A percentile compares a stretch with the other conserved stretches of the same genome.
phyloP scores from a whole-genome alignment of 306 rosid species.

The Senna siamea region DNA sequence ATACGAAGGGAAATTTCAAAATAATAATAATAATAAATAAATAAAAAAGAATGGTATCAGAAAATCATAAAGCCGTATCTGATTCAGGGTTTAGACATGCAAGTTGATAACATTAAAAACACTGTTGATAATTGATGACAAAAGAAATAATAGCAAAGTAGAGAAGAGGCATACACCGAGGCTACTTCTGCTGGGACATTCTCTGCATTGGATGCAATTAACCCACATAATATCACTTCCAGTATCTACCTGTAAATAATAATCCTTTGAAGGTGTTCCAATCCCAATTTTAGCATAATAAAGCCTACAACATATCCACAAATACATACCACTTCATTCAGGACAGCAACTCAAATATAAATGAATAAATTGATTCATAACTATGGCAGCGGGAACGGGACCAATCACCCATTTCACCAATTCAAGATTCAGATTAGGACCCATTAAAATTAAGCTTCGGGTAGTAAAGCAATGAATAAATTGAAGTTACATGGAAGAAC shows the following conservation, averaged over 20 bases:
- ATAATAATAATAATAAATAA: not conserved
- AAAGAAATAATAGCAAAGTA: not conserved
- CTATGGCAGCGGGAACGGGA: not conserved
- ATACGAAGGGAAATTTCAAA: conserved; percentile 28
- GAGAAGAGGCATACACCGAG: conserved; percentile 74
- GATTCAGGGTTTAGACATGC: conserved; percentile 21
- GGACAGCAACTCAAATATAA: not conserved
- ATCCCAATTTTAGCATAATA: conserved; percentile 96
- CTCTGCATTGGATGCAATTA: conserved; percentile 87
- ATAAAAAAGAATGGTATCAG: conserved; percentile 22
- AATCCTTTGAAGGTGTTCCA: conserved; percentile 88
- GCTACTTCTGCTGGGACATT: conserved; percentile 80
- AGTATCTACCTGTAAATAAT: conserved; percentile 93
- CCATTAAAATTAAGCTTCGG: not conserved
- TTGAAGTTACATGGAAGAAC: not conserved
- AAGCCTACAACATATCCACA: conserved; percentile 60
- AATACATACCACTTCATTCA: conserved; percentile 17
- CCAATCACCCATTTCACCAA: not conserved
- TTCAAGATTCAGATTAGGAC: not conserved
- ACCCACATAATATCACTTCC: conserved; percentile 99
- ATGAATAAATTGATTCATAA: not conserved
- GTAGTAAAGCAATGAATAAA: not conserved
- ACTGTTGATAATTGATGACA: not conserved
- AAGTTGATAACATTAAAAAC: conserved; percentile 3
- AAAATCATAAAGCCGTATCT: conserved; percentile 4